These are phyloP conservation scores for Strigomonas culicis DNA, from an alignment of 208 protist species.

Conservation along the genomic window DNA sequence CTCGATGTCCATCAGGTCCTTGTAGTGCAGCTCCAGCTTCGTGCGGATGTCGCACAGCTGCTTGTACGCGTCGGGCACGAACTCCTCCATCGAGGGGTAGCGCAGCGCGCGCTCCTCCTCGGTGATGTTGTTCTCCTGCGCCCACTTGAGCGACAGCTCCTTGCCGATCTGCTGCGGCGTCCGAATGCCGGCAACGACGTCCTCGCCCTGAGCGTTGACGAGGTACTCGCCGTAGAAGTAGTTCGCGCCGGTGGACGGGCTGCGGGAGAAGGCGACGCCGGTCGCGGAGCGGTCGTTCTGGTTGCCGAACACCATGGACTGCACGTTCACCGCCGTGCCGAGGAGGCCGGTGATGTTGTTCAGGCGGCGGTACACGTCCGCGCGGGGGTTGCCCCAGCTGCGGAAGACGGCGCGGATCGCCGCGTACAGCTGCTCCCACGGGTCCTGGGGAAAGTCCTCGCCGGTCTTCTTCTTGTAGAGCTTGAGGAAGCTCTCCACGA, in stretches of 20 bases:
- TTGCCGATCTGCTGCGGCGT: conserved; percentile 88
- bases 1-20: conserved; percentile 96
- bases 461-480: conserved; percentile 66
- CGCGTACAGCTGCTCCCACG: conserved; percentile 77
- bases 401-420: conserved; percentile 91
- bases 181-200: conserved; percentile 95
- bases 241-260: conserved; percentile 91
- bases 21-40: conserved; percentile 90
- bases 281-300: conserved; percentile 89
- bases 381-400: conserved; percentile 90
- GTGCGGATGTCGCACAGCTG: conserved; percentile 78
- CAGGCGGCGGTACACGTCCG: conserved; percentile 88
- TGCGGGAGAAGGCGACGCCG: conserved; percentile 94
- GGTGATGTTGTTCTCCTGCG: conserved; percentile 60
- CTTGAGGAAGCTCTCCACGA: conserved; percentile 62
- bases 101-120: conserved; percentile 56
- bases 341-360: conserved; percentile 89
- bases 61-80: conserved; percentile 82
- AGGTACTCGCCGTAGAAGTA: conserved; percentile 95
- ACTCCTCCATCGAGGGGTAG: conserved; percentile 83
- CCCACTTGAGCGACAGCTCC: conserved; percentile 58
- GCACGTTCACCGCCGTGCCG: conserved; percentile 95
- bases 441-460: conserved; percentile 86
- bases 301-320: conserved; percentile 96
- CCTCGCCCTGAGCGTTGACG: conserved; percentile 94